Conservation (phyloP, 148 eudicot species). For the Chenopodium berlandieri region DNA sequence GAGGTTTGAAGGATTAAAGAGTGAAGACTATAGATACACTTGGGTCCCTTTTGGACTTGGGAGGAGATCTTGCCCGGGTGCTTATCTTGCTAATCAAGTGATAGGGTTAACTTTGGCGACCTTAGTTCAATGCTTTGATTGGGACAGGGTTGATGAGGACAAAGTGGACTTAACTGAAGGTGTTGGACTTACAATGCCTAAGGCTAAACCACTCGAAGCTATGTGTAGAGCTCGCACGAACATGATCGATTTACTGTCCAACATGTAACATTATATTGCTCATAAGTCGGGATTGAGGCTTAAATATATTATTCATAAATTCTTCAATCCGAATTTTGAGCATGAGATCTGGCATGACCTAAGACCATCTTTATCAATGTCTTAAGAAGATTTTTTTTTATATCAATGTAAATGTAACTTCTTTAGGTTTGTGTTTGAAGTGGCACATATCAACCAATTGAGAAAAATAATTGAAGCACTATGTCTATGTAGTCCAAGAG, state of each 20-base stretch:
- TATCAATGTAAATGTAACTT: no score
- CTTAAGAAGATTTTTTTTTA: no score
- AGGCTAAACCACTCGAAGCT: conserved; percentile 21
- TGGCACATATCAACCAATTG: no score
- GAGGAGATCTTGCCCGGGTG: conserved; percentile 29
- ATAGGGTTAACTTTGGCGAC: conserved; percentile 19
- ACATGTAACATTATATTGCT: neutral
- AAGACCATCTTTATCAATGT: no score
- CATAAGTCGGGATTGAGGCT: neutral
- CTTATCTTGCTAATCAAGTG: conserved; percentile 16
- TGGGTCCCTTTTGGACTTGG: conserved; percentile 27
- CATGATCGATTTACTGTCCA: conserved; percentile 1
- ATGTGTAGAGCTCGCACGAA: conserved; percentile 19
- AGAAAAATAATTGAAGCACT: no score
- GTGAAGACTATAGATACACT: conserved; percentile 14
- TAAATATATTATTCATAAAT: no score
- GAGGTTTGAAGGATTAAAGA: conserved; percentile 15
- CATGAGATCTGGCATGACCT: no score
- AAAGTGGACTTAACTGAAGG: conserved; percentile 26
- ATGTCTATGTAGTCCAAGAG: no score
- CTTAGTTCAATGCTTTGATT: conserved; percentile 31
- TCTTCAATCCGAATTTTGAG: no score
- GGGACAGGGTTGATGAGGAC: conserved; percentile 16
- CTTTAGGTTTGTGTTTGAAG: no score
- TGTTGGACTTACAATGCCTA: conserved; percentile 28